Percentiles rank a stretch among this genome's conserved stretches.
Evolutionary conservation across 768 basidiomycete species (phyloP).

Genomic region (Coprinellus micaceus): DNA sequence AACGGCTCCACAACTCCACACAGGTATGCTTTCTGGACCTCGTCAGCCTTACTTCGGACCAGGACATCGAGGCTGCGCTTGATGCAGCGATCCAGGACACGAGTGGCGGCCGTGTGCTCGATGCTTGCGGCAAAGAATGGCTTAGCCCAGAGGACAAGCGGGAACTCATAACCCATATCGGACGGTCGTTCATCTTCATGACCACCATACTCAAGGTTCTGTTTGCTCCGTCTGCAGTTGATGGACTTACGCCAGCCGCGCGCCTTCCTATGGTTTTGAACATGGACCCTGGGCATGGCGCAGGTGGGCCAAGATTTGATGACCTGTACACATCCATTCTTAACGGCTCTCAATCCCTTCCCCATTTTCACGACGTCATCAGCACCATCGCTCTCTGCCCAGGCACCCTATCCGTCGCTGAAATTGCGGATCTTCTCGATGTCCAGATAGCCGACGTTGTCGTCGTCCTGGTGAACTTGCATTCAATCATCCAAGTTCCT

Average conservation of each 20-base stretch:
- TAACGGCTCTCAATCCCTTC: neutral
- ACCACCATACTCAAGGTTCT: neutral
- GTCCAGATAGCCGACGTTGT: neutral
- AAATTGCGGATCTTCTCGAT: neutral
- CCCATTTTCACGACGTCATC: neutral
- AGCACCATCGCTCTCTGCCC: neutral
- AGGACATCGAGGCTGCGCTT: neutral
- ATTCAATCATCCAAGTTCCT: neutral
- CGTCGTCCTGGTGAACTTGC: neutral
- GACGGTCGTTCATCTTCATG: neutral
- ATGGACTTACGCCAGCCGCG: neutral
- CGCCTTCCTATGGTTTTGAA: neutral
- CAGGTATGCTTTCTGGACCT: neutral
- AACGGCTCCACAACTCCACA: neutral
- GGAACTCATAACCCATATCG: neutral
- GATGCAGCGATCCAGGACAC: neutral
- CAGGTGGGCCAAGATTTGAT: no score
- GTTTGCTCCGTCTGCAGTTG: neutral
- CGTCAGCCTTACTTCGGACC: neutral
- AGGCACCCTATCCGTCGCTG: neutral
- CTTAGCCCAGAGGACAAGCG: neutral
- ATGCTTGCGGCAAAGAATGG: neutral
- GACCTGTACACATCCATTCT: neutral
- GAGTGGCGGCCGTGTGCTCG: neutral
- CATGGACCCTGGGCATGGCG: neutral